A percentile compares a stretch with the other conserved stretches of the same genome.
Evolutionary conservation across 345 rosid species (phyloP).

Genomic region (Geranium brycei): DNA sequence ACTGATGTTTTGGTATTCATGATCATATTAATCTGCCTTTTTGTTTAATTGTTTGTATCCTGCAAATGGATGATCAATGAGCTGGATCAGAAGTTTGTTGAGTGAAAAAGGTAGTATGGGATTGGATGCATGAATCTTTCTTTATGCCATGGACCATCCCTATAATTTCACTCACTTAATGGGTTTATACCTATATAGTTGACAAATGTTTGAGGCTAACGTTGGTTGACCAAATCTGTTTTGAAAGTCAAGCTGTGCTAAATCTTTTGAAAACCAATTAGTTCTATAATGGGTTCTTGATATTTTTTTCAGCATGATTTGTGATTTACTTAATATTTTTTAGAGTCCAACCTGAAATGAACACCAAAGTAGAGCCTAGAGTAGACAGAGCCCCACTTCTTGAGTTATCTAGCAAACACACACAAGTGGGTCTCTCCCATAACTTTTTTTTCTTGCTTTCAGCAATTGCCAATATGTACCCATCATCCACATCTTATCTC

Average conservation of each 20-base stretch:
- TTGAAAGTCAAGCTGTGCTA: constrained; percentile 21
- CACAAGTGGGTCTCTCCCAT: constrained; percentile 17
- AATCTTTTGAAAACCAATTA: too few species aligned
- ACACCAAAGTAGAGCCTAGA: constrained; percentile 5
- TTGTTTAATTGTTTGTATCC: not conserved
- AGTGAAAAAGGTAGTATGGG: too few species aligned
- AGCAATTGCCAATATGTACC: constrained; percentile 9
- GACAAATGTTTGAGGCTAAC: constrained; percentile 14
- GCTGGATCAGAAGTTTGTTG: not conserved
- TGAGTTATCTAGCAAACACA: constrained; percentile 8
- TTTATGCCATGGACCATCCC: constrained; percentile 8
- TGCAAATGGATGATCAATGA: not conserved
- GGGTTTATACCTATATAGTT: constrained; percentile 21
- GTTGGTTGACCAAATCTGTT: constrained; percentile 9
- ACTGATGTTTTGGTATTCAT: not conserved
- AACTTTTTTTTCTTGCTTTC: constrained; percentile 10
- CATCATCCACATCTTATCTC: constrained; percentile 30
- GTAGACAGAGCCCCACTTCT: constrained; percentile 10
- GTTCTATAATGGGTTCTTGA: not conserved
- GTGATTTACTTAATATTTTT: not conserved
- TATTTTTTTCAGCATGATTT: not conserved
- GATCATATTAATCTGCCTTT: too few species aligned
- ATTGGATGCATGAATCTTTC: not conserved
- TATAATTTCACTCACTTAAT: constrained; percentile 12
- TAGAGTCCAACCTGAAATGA: not conserved